Conservation (phyloP, 116 monocot species). For the Trichopus zeylanicus region DNA sequence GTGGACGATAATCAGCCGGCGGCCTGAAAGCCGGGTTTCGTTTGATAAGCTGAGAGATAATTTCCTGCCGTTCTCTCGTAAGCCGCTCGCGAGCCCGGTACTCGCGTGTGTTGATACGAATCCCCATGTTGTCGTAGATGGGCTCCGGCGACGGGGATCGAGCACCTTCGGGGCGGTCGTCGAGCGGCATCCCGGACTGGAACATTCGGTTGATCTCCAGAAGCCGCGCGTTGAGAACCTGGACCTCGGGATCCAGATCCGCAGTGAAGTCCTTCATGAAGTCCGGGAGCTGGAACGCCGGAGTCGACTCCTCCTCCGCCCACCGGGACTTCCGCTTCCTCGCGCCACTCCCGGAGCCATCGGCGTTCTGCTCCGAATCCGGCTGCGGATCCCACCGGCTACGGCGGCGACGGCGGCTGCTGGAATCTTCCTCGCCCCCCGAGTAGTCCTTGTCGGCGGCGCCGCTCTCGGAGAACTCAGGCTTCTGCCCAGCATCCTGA, state of each 20-base stretch:
- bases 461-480: constrained; percentile 24
- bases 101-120: constrained; percentile 75
- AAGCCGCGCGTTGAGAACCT: constrained; percentile 57
- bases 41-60: constrained; percentile 72
- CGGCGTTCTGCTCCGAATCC: constrained; percentile 26
- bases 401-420: constrained; percentile 55
- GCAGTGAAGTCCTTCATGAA: constrained; percentile 91
- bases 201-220: constrained; percentile 66
- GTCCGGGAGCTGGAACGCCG: constrained; percentile 61
- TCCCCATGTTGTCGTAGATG: constrained; percentile 75
- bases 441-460: constrained; percentile 25
- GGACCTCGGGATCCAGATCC: constrained; percentile 82
- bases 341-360: constrained; percentile 12
- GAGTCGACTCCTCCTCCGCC: constrained; percentile 69
- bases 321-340: constrained; percentile 79
- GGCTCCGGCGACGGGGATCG: constrained; percentile 83
- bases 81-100: constrained; percentile 65
- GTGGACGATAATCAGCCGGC: constrained; percentile 80
- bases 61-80: constrained; percentile 62
- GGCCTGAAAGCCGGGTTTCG: constrained; percentile 76
- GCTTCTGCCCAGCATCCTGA: background rate
- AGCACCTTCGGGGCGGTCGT: constrained; percentile 69
- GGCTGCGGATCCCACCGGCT: constrained; percentile 76
- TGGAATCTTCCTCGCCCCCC: constrained; percentile 54
- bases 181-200: constrained; percentile 53